A percentile compares a stretch with the other conserved stretches of the same genome.
phyloP scores from a whole-genome alignment of 2,329 filamentous ascomycete genomes.

The Scytalidium lignicola region DNA sequence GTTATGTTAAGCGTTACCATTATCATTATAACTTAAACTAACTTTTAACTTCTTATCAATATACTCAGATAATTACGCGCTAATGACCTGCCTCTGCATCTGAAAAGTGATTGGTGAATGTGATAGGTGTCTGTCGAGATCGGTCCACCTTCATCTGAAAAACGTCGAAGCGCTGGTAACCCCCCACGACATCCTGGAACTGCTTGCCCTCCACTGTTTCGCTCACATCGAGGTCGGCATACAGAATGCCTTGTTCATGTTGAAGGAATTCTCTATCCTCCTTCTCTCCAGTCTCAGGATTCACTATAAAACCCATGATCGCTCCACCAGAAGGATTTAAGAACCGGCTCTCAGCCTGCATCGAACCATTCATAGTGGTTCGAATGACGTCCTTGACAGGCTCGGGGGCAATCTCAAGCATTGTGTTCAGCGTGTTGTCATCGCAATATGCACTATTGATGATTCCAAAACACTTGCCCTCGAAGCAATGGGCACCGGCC shows the following conservation, averaged over 20 bases:
- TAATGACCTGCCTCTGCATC: no score
- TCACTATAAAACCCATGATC: slow-evolving; percentile 33
- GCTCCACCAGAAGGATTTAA: slow-evolving; percentile 43
- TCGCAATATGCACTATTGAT: slow-evolving; percentile 33
- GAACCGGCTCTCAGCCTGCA: slow-evolving; percentile 43
- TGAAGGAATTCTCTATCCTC: slow-evolving; percentile 34
- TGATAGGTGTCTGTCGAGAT: no score
- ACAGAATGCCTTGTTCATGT: slow-evolving; percentile 42
- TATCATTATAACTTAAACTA: no score
- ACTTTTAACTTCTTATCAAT: no score
- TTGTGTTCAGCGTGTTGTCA: slow-evolving; percentile 35
- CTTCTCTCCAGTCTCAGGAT: slow-evolving; percentile 14
- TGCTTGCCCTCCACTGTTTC: slow-evolving; percentile 51
- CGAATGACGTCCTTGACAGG: slow-evolving; percentile 25
- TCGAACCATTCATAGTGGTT: slow-evolving; percentile 31
- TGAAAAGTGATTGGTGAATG: no score
- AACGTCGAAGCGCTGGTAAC: slow-evolving; percentile 50
- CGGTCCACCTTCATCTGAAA: slow-evolving; percentile 46
- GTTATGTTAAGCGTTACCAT: no score
- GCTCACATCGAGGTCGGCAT: slow-evolving; percentile 44
- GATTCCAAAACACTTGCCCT: slow-evolving; percentile 52
- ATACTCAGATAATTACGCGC: no score
- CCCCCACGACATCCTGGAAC: slow-evolving; percentile 51
- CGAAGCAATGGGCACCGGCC: slow-evolving; percentile 51
- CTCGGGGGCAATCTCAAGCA: slow-evolving; percentile 29